phyloP scores from a whole-genome alignment of 2,329 filamentous ascomycete genomes.

The Hypomyces rosellus region DNA sequence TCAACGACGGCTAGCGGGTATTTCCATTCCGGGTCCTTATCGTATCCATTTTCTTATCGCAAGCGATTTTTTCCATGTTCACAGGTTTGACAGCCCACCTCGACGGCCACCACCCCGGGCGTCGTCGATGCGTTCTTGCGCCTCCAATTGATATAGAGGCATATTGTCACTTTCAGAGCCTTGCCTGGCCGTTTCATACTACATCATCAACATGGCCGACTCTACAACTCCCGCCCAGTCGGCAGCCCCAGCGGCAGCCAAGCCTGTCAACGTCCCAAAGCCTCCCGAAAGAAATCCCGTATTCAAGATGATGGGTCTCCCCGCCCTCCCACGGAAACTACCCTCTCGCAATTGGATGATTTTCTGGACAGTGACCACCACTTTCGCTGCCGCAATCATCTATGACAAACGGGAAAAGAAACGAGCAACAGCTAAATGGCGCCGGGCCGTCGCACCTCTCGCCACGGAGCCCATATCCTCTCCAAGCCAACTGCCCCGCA shows the following conservation, averaged over 20 bases:
- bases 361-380: slow-evolving; percentile 73
- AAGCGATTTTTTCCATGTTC: slow-evolving; percentile 15
- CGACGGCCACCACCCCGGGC: not conserved
- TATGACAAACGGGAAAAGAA: slow-evolving; percentile 93
- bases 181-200: not conserved
- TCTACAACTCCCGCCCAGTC: slow-evolving; percentile 8
- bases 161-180: no score
- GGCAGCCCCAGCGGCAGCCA: slow-evolving; percentile 3
- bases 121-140: not conserved
- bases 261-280: slow-evolving; percentile 23
- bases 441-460: slow-evolving; percentile 75
- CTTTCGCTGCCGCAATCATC: slow-evolving; percentile 72
- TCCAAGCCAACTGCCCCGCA: slow-evolving; percentile 68
- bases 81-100: not conserved
- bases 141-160: not conserved
- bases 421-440: slow-evolving; percentile 80
- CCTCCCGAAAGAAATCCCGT: slow-evolving; percentile 55
- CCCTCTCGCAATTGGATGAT: slow-evolving; percentile 98
- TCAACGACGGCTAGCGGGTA: not conserved
- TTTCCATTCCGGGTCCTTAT: slow-evolving; percentile 16
- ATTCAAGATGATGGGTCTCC: slow-evolving; percentile 75
- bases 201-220: slow-evolving; percentile 11
- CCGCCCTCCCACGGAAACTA: slow-evolving; percentile 73
- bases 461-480: slow-evolving; percentile 65
- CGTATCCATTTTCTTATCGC: slow-evolving; percentile 19